phyloP scores from a whole-genome alignment of 371 early-diverging fungal genomes.

The Mucor saturninus region DNA sequence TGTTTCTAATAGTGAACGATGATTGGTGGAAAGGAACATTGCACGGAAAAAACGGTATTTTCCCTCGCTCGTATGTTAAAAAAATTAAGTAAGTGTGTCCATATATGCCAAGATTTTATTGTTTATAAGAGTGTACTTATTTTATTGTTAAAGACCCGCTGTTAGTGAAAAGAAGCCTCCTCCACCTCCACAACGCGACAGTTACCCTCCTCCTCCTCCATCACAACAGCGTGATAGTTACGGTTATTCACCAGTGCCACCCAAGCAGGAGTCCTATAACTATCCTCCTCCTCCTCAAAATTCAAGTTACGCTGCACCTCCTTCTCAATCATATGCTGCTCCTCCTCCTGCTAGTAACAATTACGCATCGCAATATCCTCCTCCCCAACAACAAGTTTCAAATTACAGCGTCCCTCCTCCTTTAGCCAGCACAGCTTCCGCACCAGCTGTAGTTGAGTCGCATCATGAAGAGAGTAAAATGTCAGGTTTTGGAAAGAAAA shows the following conservation, averaged over 20 bases:
- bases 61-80: conserved; percentile 84
- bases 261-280: conserved; percentile 31
- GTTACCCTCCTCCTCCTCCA: conserved; percentile 11
- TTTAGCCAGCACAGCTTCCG: conserved; percentile 11
- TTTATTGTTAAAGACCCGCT: background rate
- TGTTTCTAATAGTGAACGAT: conserved; percentile 14
- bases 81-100: conserved; percentile 19
- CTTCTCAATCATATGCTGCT: conserved; percentile 24
- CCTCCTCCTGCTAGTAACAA: conserved; percentile 17
- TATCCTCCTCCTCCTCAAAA: conserved; percentile 30
- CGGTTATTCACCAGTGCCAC: conserved; percentile 17
- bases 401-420: background rate
- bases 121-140: too few relatives aligned
- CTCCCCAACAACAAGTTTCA: conserved; percentile 15
- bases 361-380: conserved; percentile 24
- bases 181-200: conserved; percentile 9
- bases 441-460: conserved; percentile 19
- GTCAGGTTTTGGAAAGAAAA: conserved; percentile 26
- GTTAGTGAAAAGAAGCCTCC: conserved; percentile 16
- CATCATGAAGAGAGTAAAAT: conserved; percentile 28
- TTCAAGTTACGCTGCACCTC: conserved; percentile 36
- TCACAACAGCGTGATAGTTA: conserved; percentile 13
- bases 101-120: too few relatives aligned
- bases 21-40: conserved; percentile 76
- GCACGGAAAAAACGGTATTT: conserved; percentile 71